These are phyloP conservation scores for Fusarium chlamydosporum DNA, from an alignment of 2,329 filamentous ascomycete species.

Conservation along the genomic window DNA sequence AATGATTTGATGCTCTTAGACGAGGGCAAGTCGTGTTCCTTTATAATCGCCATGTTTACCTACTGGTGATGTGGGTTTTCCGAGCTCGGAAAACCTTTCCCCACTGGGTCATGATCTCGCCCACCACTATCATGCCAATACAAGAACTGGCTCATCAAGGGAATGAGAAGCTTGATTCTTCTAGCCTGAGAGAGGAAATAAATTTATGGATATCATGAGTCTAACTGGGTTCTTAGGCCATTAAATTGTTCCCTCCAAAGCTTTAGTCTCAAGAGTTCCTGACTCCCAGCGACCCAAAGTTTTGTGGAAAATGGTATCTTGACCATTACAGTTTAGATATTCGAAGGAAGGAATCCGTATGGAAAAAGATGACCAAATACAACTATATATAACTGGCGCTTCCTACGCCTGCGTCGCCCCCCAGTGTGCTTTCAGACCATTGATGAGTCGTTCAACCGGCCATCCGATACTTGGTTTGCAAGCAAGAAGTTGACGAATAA, in stretches of 20 bases:
- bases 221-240: no score
- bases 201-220: no score
- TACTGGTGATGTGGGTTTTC: constrained; percentile 33
- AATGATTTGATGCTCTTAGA: no score
- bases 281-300: neutral
- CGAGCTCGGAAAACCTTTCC: constrained; percentile 50
- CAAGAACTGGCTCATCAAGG: neutral
- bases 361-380: no score
- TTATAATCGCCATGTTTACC: constrained; percentile 36
- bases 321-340: no score
- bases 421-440: constrained; percentile 52
- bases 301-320: neutral
- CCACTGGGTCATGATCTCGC: neutral
- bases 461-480: constrained; percentile 57
- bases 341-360: neutral
- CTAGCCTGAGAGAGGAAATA: no score
- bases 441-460: constrained; percentile 57
- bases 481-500: constrained; percentile 53
- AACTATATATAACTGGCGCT: neutral
- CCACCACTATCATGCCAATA: neutral
- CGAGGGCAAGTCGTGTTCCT: constrained; percentile 5
- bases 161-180: no score
- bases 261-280: no score
- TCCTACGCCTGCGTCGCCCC: neutral
- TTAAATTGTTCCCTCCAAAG: no score